Evolutionary conservation across 2,329 filamentous ascomycete genomes (phyloP).

Genomic region (Clonostachys rosea): DNA sequence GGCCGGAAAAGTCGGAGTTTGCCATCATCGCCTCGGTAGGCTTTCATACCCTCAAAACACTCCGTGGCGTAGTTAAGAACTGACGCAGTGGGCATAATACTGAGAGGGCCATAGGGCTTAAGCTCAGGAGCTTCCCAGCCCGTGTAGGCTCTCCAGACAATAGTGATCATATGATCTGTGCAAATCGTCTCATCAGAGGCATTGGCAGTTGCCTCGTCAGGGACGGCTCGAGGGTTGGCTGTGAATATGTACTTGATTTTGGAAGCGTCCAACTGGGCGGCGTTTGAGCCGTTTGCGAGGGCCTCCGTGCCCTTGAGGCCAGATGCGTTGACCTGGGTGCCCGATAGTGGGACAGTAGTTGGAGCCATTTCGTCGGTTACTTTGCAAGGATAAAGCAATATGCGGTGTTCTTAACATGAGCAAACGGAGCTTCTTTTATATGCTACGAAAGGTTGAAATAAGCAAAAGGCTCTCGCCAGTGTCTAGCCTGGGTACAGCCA

Average conservation of each 20-base stretch:
- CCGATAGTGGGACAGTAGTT: too few relatives aligned
- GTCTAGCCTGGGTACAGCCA: too few relatives aligned
- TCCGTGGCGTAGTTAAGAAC: conserved; percentile 86
- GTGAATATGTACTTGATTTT: conserved; percentile 52
- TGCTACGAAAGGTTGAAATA: too few relatives aligned
- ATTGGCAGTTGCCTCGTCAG: conserved; percentile 40
- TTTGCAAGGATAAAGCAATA: too few relatives aligned
- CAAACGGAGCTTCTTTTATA: too few relatives aligned
- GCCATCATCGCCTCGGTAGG: conserved; percentile 74
- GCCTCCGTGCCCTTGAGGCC: conserved; percentile 16
- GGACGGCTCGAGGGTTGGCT: conserved; percentile 44
- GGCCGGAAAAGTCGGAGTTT: conserved; percentile 76
- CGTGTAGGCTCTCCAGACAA: conserved; percentile 54
- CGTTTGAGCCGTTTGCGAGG: conserved; percentile 41
- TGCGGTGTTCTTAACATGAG: too few relatives aligned
- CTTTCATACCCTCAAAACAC: conserved; percentile 84
- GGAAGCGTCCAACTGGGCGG: conserved; percentile 43
- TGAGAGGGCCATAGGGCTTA: conserved; percentile 71
- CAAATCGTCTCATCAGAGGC: conserved; percentile 48
- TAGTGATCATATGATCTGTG: conserved; percentile 88
- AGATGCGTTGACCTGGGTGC: too few relatives aligned
- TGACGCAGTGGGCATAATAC: conserved; percentile 75
- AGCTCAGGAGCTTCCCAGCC: conserved; percentile 75
- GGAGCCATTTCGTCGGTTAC: too few relatives aligned
- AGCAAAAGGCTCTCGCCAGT: too few relatives aligned